These are phyloP conservation scores for Plasmopara viticola DNA, from an alignment of 352 stramenopile genomes.

Conservation along the genomic window DNA sequence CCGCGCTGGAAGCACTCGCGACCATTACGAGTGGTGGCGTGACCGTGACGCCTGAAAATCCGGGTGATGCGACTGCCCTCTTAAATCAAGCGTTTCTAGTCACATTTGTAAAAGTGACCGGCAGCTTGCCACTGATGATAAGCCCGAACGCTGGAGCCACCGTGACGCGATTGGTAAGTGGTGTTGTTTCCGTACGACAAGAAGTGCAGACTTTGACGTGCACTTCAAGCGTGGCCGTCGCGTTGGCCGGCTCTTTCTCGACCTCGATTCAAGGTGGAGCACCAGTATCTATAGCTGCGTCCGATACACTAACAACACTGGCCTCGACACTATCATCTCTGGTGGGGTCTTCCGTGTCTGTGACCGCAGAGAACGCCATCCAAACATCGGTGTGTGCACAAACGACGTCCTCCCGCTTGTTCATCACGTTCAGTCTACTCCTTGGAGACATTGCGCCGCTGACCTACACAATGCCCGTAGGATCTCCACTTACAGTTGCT, in stretches of 20 bases:
- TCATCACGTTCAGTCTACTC: constrained; percentile 66
- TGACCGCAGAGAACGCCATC: constrained; percentile 10
- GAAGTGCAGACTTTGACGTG: constrained; percentile 83
- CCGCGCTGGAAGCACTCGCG: constrained; percentile 66
- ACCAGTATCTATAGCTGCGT: constrained; percentile 29
- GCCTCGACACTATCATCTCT: constrained; percentile 24
- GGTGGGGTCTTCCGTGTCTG: constrained; percentile 14
- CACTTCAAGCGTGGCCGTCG: constrained; percentile 29
- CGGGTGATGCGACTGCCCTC: constrained; percentile 26
- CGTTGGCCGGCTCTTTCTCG: constrained; percentile 40
- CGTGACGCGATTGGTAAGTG: constrained; percentile 26
- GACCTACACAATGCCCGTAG: constrained; percentile 24
- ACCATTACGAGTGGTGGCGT: constrained; percentile 81
- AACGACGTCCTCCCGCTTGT: constrained; percentile 38
- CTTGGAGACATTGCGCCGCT: constrained; percentile 57
- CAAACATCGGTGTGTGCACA: constrained; percentile 47
- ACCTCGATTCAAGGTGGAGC: constrained; percentile 42
- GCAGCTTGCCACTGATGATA: constrained; percentile 39
- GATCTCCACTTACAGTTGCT: constrained; percentile 30
- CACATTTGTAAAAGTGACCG: constrained; percentile 54
- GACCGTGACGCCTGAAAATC: constrained; percentile 43
- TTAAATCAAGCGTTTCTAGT: constrained; percentile 47
- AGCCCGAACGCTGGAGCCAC: constrained; percentile 21
- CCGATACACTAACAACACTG: constrained; percentile 33
- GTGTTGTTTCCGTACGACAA: constrained; percentile 41